Base-by-base conservation (phyloP, 257 asterid genomes). In the Dorcoceras hygrometricum region DNA sequence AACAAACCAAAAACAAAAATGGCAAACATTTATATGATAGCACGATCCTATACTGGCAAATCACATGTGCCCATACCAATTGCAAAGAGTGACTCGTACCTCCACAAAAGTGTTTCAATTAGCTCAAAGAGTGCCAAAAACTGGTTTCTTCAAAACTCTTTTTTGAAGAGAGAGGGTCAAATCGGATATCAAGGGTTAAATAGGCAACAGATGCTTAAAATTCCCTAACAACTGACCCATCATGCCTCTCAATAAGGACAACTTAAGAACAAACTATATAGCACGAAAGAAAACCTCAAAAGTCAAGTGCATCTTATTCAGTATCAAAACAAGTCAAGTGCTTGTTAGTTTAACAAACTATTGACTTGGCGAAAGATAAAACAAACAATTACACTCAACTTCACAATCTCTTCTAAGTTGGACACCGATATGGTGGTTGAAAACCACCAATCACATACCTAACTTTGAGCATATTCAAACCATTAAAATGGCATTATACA, bases 381-480 rank as follows among this genome's bases (percentile, higher is more conserved):
- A 48, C 50, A 59, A 63, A 27, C 23, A 55, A 32, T 48, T 4
- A 19, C 55, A 43, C 18, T 64, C 53, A 63, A 60, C n/a, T n/a
- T n/a, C n/a, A 72, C 56, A 66, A 63, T 67, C 16, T 24, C 39
- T 60, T 22, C 24, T 66, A 51, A 61, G 22, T 65, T 19, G 8
- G 22, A 57, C 64, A 65, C 34, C 3, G 8, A 31, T 62, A 24
- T 29, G 22, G 32, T 8, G 62, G 25, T 50, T 36, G 32, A 72
- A 63, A 34, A 74, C 70, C 73, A 81, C 75, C 63, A 59, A 50
- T 63, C 48, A 66, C 83, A 75, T 77, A 72, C 80, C 82, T 75
- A 74, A 71, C 69, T 77, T 66, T 71, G 75, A 75, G 72, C 79
- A 77, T 68, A 73, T 71, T 74, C 68, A 77, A 82, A 83, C 84